A percentile compares a stretch with the other conserved stretches of the same genome.
These are phyloP conservation scores for Vitis riparia DNA, from an alignment of 164 flowering plant genomes.

Conservation along the genomic window DNA sequence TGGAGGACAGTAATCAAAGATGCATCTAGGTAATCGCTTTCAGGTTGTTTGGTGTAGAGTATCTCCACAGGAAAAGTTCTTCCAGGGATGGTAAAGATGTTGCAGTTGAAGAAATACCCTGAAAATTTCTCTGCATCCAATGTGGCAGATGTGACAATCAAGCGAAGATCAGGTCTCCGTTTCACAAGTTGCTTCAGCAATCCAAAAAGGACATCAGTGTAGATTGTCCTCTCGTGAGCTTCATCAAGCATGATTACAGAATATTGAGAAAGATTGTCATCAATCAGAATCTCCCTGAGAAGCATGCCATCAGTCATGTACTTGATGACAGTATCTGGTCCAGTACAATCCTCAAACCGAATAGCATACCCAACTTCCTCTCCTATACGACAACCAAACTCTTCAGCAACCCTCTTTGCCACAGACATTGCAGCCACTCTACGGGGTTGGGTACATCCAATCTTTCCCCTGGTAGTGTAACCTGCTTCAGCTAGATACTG, in stretches of 20 bases:
- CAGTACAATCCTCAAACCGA: conserved; percentile 97
- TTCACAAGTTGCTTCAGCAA: conserved; percentile 68
- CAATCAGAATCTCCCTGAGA: conserved; percentile 85
- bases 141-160: conserved; percentile 94
- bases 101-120: conserved; percentile 86
- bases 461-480: conserved; percentile 87
- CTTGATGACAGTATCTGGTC: conserved; percentile 95
- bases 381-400: conserved; percentile 91
- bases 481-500: conserved; percentile 96
- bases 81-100: conserved; percentile 89
- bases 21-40: conserved; percentile 91
- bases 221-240: conserved; percentile 93
- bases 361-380: conserved; percentile 98
- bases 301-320: conserved; percentile 99
- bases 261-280: conserved; percentile 83
- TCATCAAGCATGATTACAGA: conserved; percentile 96
- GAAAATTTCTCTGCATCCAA: conserved; percentile 95
- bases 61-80: conserved; percentile 96
- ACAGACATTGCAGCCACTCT: conserved; percentile 98
- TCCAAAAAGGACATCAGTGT: conserved; percentile 91
- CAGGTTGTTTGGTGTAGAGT: conserved; percentile 89
- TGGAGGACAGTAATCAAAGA: conserved; percentile 87
- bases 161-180: conserved; percentile 75
- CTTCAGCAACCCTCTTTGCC: conserved; percentile 97
- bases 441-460: conserved; percentile 97